Conservation (phyloP, 306 rosid species). For the Malus asiatica region DNA sequence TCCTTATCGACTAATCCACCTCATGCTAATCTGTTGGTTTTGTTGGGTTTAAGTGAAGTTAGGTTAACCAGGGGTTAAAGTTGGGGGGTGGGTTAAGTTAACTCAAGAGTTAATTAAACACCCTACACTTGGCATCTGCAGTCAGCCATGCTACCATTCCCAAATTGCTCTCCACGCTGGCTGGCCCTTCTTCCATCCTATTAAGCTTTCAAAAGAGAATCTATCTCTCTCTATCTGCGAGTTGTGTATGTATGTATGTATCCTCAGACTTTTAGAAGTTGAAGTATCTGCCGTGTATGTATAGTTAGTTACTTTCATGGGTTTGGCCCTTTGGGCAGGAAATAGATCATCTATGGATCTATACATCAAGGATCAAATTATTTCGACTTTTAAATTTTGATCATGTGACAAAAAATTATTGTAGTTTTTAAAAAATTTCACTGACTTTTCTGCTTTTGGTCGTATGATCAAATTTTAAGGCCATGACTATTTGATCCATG, state of each 20-base stretch:
- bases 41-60: neutral
- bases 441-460: too few species aligned
- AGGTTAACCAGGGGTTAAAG: conserved; percentile 22
- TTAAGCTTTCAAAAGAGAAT: conserved; percentile 1
- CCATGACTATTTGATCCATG: too few species aligned
- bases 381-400: fast-evolving
- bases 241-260: neutral
- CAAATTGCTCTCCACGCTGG: conserved; percentile 25
- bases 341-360: too few species aligned
- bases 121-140: conserved; percentile 64
- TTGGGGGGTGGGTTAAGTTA: conserved; percentile 24
- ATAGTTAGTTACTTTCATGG: neutral
- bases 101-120: conserved; percentile 44
- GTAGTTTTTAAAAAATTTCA: too few species aligned
- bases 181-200: neutral
- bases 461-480: too few species aligned
- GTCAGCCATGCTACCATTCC: conserved; percentile 51
- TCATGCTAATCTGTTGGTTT: neutral
- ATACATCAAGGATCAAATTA: too few species aligned
- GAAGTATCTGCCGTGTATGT: too few species aligned
- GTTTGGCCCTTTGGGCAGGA: too few species aligned
- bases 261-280: too few species aligned
- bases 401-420: too few species aligned
- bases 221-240: neutral
- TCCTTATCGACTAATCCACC: too few species aligned